phyloP scores from a whole-genome alignment of 805 yeast genomes.

The Metschnikowia continentalis region DNA sequence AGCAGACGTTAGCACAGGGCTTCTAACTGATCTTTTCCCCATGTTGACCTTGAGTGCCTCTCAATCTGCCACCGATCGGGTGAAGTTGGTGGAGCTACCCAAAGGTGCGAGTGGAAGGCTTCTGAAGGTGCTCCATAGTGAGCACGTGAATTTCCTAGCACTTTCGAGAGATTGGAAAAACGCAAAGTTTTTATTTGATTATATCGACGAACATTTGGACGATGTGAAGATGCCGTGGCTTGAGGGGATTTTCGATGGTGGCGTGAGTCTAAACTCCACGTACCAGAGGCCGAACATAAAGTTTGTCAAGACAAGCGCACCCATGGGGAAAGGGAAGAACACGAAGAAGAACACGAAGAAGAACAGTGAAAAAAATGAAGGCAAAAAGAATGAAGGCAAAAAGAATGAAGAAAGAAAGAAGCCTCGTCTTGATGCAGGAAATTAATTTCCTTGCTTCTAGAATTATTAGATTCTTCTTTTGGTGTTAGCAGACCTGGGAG shows the following conservation, averaged over 20 bases:
- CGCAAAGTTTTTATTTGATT: conserved; percentile 26
- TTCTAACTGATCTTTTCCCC: conserved; percentile 58
- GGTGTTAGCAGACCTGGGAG: conserved; percentile 19
- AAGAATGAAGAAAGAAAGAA: neutral
- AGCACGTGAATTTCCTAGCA: conserved; percentile 32
- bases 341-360: neutral
- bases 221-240: conserved; percentile 47
- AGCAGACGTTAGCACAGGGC: conserved; percentile 46
- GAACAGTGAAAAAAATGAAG: neutral
- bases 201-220: conserved; percentile 26
- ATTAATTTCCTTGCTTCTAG: too few species aligned
- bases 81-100: conserved; percentile 61
- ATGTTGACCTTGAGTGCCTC: conserved; percentile 47
- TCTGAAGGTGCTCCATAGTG: conserved; percentile 26
- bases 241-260: conserved; percentile 24
- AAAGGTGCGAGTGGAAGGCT: conserved; percentile 33
- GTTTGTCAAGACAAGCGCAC: conserved; percentile 13
- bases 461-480: too few species aligned
- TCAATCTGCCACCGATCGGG: conserved; percentile 23
- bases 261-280: neutral
- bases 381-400: neutral
- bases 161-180: conserved; percentile 25
- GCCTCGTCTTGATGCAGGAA: neutral
- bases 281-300: conserved; percentile 12
- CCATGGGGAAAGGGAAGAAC: conserved; percentile 7